These are phyloP conservation scores for Boletus coccyginus DNA, from an alignment of 768 basidiomycete species.

Conservation along the genomic window DNA sequence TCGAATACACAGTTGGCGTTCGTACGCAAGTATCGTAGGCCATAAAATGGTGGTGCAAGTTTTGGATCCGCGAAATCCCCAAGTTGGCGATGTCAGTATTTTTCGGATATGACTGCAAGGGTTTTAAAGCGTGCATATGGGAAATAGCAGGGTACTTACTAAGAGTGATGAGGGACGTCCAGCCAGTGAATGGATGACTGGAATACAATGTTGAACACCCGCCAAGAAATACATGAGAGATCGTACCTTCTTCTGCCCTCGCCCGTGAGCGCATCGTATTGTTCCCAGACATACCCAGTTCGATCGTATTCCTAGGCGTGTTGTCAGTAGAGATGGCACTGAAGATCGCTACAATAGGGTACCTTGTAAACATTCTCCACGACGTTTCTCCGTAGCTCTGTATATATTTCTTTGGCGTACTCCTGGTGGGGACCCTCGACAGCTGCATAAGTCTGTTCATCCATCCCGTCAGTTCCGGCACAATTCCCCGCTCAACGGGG, in stretches of 20 bases:
- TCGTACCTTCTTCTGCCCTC: slow-evolving; percentile 82
- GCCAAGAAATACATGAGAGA: background rate
- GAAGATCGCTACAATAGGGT: slow-evolving; percentile 2
- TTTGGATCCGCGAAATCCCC: background rate
- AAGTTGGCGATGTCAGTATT: slow-evolving; percentile 42
- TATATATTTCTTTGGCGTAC: slow-evolving; percentile 76
- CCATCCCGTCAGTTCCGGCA: background rate
- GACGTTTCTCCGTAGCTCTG: slow-evolving; percentile 75
- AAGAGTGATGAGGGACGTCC: slow-evolving; percentile 87
- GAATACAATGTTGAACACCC: slow-evolving; percentile 5
- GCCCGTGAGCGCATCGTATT: slow-evolving; percentile 84
- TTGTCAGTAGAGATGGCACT: slow-evolving; percentile 4
- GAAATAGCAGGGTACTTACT: slow-evolving; percentile 54
- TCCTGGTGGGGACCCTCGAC: slow-evolving; percentile 79
- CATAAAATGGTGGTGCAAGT: background rate
- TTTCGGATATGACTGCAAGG: slow-evolving; percentile 61
- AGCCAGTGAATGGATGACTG: slow-evolving; percentile 96
- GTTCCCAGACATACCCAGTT: slow-evolving; percentile 97
- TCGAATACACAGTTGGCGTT: background rate
- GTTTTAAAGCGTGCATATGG: background rate
- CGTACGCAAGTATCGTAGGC: background rate
- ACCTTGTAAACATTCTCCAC: slow-evolving; percentile 80
- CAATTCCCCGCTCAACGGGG: background rate
- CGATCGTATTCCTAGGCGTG: slow-evolving; percentile 75
- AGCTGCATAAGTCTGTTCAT: slow-evolving; percentile 65